Evolutionary conservation across 192 early-diverging fungal species (phyloP).

Genomic region (Coemansia sp.): DNA sequence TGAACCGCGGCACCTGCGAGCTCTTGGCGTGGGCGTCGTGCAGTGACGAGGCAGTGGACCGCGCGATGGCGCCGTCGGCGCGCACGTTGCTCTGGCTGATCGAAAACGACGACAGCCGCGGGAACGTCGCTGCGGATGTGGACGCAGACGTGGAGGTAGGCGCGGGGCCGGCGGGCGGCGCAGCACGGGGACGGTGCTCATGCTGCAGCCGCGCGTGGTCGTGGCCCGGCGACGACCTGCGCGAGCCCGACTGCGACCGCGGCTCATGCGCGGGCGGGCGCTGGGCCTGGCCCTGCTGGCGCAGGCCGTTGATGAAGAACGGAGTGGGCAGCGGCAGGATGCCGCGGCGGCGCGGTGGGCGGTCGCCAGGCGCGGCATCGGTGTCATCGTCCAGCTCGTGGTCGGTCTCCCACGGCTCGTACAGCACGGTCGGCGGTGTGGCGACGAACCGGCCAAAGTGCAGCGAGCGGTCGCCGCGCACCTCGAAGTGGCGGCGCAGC

Average conservation of each 20-base stretch:
- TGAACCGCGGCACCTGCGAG: slow-evolving; percentile 20
- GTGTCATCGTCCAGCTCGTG: slow-evolving; percentile 30
- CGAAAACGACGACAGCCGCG: slow-evolving; percentile 50
- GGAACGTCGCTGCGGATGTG: slow-evolving; percentile 30
- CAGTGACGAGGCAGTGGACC: slow-evolving; percentile 5
- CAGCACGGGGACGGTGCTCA: not conserved
- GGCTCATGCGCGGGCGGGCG: not conserved
- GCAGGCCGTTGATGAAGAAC: slow-evolving; percentile 41
- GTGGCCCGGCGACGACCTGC: slow-evolving; percentile 26
- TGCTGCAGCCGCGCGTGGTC: slow-evolving; percentile 9
- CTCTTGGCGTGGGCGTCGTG: slow-evolving; percentile 2
- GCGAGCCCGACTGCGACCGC: slow-evolving; percentile 21
- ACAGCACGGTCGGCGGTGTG: slow-evolving; percentile 23
- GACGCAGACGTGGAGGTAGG: slow-evolving; percentile 13
- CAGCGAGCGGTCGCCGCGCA: slow-evolving; percentile 46
- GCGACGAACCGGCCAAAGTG: slow-evolving; percentile 45
- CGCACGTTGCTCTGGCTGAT: slow-evolving; percentile 54
- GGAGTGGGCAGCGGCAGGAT: slow-evolving; percentile 41
- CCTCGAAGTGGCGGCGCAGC: slow-evolving; percentile 43
- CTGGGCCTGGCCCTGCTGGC: slow-evolving; percentile 13
- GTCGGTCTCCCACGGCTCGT: slow-evolving; percentile 49
- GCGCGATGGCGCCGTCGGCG: slow-evolving; percentile 23
- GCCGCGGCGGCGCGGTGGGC: slow-evolving; percentile 15
- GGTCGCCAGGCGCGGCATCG: slow-evolving; percentile 5
- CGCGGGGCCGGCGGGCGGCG: not conserved